These are phyloP conservation scores for Geotrichum australiense DNA, from an alignment of 1,139 yeast species.

Conservation along the genomic window DNA sequence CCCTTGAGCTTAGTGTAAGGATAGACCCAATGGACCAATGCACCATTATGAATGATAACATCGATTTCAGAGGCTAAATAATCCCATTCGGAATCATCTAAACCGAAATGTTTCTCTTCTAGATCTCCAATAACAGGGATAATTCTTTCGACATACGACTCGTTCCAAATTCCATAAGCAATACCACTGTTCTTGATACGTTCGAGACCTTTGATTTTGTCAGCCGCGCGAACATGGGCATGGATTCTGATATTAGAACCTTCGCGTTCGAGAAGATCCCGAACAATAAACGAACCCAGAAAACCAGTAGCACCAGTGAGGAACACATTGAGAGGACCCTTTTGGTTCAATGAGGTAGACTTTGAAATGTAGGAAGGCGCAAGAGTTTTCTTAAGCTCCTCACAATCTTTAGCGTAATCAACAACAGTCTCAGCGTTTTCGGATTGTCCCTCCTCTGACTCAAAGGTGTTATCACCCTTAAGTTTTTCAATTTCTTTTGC, in stretches of 20 bases:
- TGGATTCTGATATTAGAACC: slow-evolving; percentile 48
- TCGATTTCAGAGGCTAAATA: slow-evolving; percentile 56
- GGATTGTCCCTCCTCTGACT: slow-evolving; percentile 23
- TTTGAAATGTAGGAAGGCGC: slow-evolving; percentile 37
- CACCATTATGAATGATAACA: slow-evolving; percentile 91
- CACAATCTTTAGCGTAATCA: slow-evolving; percentile 74
- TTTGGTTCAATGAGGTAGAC: slow-evolving; percentile 32
- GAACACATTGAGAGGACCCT: slow-evolving; percentile 52
- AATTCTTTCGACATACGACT: slow-evolving; percentile 49
- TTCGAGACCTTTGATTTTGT: slow-evolving; percentile 59
- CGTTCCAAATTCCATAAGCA: slow-evolving; percentile 84
- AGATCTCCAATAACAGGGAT: slow-evolving; percentile 80
- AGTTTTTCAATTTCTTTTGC: slow-evolving; percentile 63
- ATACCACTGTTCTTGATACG: slow-evolving; percentile 71
- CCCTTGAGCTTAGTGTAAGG: slow-evolving; percentile 88
- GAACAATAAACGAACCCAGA: slow-evolving; percentile 79
- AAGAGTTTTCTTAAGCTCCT: slow-evolving; percentile 45
- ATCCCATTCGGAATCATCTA: slow-evolving; percentile 52
- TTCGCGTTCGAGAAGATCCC: slow-evolving; percentile 58
- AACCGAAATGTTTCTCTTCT: slow-evolving; percentile 63
- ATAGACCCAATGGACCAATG: slow-evolving; percentile 97
- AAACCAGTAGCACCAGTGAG: slow-evolving; percentile 97
- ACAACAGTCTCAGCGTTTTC: slow-evolving; percentile 31
- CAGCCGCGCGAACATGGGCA: slow-evolving; percentile 88
- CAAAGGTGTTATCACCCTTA: slow-evolving; percentile 34